Evolutionary conservation across 345 rosid species (phyloP), one percentile per base, ranked within the genome.

Genomic region (Ricinus communis): DNA sequence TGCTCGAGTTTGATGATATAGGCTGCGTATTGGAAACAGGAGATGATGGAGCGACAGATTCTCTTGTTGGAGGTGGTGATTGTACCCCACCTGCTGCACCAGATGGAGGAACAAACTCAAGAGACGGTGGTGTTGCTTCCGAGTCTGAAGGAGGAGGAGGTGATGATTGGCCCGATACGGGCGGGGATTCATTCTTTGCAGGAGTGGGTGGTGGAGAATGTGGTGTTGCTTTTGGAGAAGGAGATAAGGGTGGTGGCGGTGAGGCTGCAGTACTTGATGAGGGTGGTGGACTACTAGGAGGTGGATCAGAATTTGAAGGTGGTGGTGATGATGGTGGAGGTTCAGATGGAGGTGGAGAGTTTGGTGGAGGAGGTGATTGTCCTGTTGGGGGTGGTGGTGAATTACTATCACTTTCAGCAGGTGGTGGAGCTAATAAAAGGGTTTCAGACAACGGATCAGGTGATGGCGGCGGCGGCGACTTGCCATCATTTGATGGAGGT

Each of bases 281-380:
- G 14, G 80, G 59, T 19, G 81, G 67, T 25, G 85, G 9, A 2
- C 41, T 36, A 2, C 41, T 36, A 30, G 71, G 19, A 5, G 81
- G 63, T 0, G 81, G 70, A 2, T 75, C 36, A 51, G 74, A 49
- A 15, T 69, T 15, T 15, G 70, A 28, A 40, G 75, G 65, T 15
- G 84, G 74, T 18, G 75, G 50, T 5, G 77, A 59, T 10, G 80
- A 74, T 19, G 85, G 76, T 21, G 76, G 57, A 18, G n/a, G n/a
- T n/a, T n/a, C n/a, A n/a, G 83, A 69, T 30, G 58, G 43, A 47
- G 69, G 69, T 1, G 69, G 57, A 19, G 58, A 24, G 70, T 21
- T 19, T 12, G 80, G 63, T 8, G 81, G 54, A 38, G 76, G 68
- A 21, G 84, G 70, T 21, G 77, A 60, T 57, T 15, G 38, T 57